phyloP scores from a whole-genome alignment of 2,329 filamentous ascomycete genomes.

The Aspergillus calidoustus region DNA sequence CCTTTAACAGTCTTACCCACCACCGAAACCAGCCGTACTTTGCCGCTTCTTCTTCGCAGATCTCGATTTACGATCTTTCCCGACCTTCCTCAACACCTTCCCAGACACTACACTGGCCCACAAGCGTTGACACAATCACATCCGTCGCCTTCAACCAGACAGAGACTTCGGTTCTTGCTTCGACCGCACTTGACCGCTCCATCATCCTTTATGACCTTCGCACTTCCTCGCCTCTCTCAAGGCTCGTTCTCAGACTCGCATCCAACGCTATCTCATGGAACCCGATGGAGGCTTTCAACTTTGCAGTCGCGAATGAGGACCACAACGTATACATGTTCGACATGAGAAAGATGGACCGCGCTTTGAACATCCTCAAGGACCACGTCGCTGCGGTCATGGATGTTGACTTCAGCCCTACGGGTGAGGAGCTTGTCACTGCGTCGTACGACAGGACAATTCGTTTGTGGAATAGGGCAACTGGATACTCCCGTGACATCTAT shows the following conservation, averaged over 20 bases:
- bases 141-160: conserved; percentile 88
- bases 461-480: conserved; percentile 78
- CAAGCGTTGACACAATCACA: conserved; percentile 86
- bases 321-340: conserved; percentile 94
- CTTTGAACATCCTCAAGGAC: conserved; percentile 86
- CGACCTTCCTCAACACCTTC: conserved; percentile 76
- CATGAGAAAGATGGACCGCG: conserved; percentile 85
- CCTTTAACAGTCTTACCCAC: conserved; percentile 82
- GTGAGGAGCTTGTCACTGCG: conserved; percentile 88
- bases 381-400: conserved; percentile 95
- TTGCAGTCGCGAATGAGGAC: conserved; percentile 91
- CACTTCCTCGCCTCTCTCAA: conserved; percentile 80
- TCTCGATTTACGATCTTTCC: conserved; percentile 87
- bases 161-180: conserved; percentile 88
- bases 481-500: conserved; percentile 90
- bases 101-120: conserved; percentile 86
- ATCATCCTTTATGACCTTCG: conserved; percentile 91
- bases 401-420: conserved; percentile 92
- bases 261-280: conserved; percentile 90
- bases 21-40: conserved; percentile 80
- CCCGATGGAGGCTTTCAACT: conserved; percentile 95
- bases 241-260: conserved; percentile 79
- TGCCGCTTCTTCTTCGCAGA: conserved; percentile 73
- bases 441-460: conserved; percentile 88
- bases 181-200: conserved; percentile 81